Conservation (phyloP, 257 asterid genomes). For the Jaltomata sinuosa region DNA sequence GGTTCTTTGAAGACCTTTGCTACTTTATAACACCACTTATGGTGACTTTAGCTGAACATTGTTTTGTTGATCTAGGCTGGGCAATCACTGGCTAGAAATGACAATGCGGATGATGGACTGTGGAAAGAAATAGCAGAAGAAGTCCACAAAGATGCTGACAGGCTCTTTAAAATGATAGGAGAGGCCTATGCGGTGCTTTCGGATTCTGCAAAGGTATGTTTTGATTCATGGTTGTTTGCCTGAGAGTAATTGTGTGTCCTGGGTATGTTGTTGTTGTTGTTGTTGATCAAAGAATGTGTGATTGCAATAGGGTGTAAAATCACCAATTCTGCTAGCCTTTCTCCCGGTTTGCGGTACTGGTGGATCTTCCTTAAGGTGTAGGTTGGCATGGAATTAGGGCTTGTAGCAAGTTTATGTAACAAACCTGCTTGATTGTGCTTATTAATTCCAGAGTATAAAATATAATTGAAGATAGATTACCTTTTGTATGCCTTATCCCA, state of each 20-base stretch:
- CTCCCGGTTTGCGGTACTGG: background rate
- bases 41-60: background rate
- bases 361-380: background rate
- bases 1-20: constrained; percentile 33
- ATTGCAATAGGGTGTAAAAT: background rate
- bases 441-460: background rate
- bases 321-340: background rate
- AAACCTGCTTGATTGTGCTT: background rate
- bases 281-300: background rate
- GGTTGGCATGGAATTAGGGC: background rate
- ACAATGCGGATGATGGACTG: constrained; percentile 58
- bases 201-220: constrained; percentile 76
- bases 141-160: constrained; percentile 77
- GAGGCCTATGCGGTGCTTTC: constrained; percentile 97
- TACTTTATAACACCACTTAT: background rate
- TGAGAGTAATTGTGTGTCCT: background rate
- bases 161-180: constrained; percentile 88
- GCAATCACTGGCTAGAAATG: constrained; percentile 68
- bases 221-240: background rate
- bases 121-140: constrained; percentile 86
- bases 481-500: background rate
- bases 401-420: background rate
- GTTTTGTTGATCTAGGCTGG: constrained; percentile 49
- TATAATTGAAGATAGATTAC: background rate
- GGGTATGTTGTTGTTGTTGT: background rate